These are phyloP conservation scores for Taphrina confusa DNA, from an alignment of 1,139 yeast species.

Conservation along the genomic window DNA sequence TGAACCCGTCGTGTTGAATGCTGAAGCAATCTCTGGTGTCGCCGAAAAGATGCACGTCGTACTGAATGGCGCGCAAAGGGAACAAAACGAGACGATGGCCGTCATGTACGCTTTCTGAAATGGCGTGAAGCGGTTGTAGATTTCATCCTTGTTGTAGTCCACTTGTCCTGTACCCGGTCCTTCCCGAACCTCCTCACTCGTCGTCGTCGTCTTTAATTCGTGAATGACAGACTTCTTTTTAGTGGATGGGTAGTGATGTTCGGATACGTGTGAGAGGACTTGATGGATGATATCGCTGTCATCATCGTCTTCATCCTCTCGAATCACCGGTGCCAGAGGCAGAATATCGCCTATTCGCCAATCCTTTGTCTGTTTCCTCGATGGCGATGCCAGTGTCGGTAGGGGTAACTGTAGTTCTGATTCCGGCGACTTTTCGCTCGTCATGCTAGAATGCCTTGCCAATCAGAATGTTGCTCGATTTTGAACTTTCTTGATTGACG, in stretches of 20 bases:
- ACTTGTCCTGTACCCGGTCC: not conserved
- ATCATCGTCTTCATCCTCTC: not conserved
- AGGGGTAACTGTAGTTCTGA: not conserved
- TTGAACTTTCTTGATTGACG: too few relatives aligned
- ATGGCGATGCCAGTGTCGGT: not conserved
- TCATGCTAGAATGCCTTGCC: too few relatives aligned
- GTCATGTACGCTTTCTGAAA: not conserved
- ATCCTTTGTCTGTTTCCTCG: not conserved
- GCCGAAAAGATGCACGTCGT: slow-evolving; percentile 51
- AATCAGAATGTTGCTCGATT: too few relatives aligned
- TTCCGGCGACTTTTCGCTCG: too few relatives aligned
- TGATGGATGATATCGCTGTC: not conserved
- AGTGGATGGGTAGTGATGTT: slow-evolving; percentile 14
- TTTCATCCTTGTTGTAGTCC: not conserved
- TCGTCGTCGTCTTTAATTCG: not conserved
- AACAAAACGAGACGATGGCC: slow-evolving; percentile 7
- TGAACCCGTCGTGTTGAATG: slow-evolving; percentile 53
- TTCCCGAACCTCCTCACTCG: too few relatives aligned
- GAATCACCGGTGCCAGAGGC: not conserved
- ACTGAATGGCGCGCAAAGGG: slow-evolving; percentile 13
- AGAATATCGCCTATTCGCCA: not conserved
- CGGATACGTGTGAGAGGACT: slow-evolving; percentile 10
- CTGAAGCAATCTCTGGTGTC: slow-evolving; percentile 52
- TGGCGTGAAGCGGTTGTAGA: not conserved
- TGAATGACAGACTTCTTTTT: not conserved